Evolutionary conservation across 176 grass and related monocot species (phyloP), one percentile per base, ranked within the genome.

Genomic region (Alopecurus myosuroides): DNA sequence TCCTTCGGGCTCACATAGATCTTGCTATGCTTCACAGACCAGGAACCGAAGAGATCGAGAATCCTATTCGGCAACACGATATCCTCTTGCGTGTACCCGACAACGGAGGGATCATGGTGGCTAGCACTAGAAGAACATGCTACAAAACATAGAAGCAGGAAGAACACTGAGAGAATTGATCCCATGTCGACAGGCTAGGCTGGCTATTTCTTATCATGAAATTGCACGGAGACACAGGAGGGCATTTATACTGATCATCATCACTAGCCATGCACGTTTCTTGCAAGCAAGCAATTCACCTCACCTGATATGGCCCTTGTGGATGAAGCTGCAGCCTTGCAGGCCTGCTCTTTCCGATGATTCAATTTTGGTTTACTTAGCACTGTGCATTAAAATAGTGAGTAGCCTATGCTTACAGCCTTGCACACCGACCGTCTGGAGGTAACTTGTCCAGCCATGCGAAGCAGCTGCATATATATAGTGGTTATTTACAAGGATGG

Each of bases 241-340:
- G 61, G n/a, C 19, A 20, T 90, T 79, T 92, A 85, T 92, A 90
- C 17, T 53, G 20, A 30, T 29, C 4, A 28, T 15, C 25, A 74
- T 48, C 70, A 9, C 41, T 48, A 4, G 25, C 20, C 48, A 67
- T 78, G 45, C 58, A 88, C 81, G 84, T 92, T 95, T 83, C 90
- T 90, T 95, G 88, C 90, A 95, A 86, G 90, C 90, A 95, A 86
- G 93, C 73, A 88, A 92, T 72, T 64, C 70, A 45, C 50, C 85
- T 40, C 78, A 90, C 78, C 76, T 44, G 85, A 86, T 72, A 53
- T 48, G 62, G 65, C 13, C 60, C 87, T 95, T 92, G 46, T 70
- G 69, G 49, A 8, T 84, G 77, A 85, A 89, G 87, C 42, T 88
- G 81, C 40, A 10, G 13, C 6, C 40, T 45, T 73, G 66, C 65